phyloP scores from a whole-genome alignment of 1,284 basidiomycete species.

The Tetrapyrgos nigripes region DNA sequence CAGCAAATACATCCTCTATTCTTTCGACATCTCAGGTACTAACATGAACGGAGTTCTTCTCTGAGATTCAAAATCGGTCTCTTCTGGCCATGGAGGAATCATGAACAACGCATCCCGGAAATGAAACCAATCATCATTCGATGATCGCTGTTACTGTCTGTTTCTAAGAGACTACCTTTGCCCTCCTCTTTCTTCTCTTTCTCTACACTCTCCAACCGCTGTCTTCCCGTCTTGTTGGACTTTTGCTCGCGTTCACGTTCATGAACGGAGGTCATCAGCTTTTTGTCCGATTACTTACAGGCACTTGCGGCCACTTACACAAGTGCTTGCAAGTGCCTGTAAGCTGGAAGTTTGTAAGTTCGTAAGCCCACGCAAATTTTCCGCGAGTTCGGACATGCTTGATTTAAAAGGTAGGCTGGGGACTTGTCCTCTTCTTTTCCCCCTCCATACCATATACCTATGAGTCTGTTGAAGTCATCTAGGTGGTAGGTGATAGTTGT shows the following conservation, averaged over 20 bases:
- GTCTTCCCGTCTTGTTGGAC: neutral
- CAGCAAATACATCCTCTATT: conserved; percentile 12
- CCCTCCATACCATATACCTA: too few species aligned
- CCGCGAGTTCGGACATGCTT: too few species aligned
- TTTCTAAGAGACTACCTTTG: neutral
- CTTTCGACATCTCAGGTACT: conserved; percentile 1
- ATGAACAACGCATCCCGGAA: conserved; percentile 17
- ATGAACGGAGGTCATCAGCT: conserved; percentile 9
- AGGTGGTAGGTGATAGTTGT: too few species aligned
- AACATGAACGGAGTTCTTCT: conserved; percentile 5
- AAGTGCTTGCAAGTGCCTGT: too few species aligned
- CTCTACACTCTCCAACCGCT: neutral
- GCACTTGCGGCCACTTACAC: too few species aligned
- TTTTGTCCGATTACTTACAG: too few species aligned
- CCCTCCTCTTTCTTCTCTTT: neutral
- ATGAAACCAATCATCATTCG: conserved; percentile 5
- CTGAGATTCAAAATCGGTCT: conserved; percentile 13
- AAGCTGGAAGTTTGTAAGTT: too few species aligned
- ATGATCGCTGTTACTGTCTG: neutral
- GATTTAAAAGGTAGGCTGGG: too few species aligned
- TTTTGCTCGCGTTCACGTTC: conserved; percentile 2
- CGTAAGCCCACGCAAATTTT: too few species aligned
- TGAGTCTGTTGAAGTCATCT: too few species aligned
- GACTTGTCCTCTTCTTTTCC: too few species aligned
- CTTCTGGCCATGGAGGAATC: conserved; percentile 18